Conservation (phyloP, 202 grass and related monocot genomes). For the Carex arenaria region DNA sequence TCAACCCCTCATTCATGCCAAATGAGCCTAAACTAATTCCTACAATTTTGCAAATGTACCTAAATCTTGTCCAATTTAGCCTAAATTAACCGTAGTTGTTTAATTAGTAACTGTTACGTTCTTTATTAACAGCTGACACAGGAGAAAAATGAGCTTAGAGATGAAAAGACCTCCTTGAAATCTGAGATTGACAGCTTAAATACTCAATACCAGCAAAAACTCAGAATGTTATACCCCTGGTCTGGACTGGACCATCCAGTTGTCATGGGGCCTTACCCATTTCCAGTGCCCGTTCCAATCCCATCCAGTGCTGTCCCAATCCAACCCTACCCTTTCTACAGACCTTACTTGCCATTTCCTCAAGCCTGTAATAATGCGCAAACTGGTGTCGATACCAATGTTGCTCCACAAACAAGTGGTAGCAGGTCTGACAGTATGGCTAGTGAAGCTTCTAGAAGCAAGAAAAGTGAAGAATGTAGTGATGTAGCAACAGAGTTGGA, state of each 20-base stretch:
- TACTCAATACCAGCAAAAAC: constrained; percentile 61
- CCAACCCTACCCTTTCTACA: constrained; percentile 57
- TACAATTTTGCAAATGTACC: neutral
- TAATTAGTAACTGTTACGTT: neutral
- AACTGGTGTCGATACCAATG: constrained; percentile 16
- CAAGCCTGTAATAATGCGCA: constrained; percentile 42
- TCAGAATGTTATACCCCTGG: constrained; percentile 61
- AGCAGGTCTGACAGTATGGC: constrained; percentile 28
- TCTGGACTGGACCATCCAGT: constrained; percentile 65
- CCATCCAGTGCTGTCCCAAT: constrained; percentile 49
- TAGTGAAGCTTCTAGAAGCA: constrained; percentile 44
- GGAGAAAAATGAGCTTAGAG: constrained; percentile 87
- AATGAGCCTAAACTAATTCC: neutral
- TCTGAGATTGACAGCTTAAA: constrained; percentile 69
- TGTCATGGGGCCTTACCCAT: constrained; percentile 61
- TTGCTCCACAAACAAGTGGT: constrained; percentile 27
- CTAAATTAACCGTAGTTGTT: neutral
- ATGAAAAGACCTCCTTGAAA: constrained; percentile 78
- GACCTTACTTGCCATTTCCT: constrained; percentile 42
- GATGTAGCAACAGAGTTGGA: constrained; percentile 90
- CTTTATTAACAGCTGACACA: constrained; percentile 50
- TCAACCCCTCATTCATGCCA: neutral
- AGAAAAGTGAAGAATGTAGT: constrained; percentile 53
- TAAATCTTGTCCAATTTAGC: neutral
- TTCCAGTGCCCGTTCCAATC: constrained; percentile 60